Percentiles rank a stretch among this genome's conserved stretches.
Evolutionary conservation across 148 eudicot genomes (phyloP).

Genomic region (Arctostaphylos glauca): DNA sequence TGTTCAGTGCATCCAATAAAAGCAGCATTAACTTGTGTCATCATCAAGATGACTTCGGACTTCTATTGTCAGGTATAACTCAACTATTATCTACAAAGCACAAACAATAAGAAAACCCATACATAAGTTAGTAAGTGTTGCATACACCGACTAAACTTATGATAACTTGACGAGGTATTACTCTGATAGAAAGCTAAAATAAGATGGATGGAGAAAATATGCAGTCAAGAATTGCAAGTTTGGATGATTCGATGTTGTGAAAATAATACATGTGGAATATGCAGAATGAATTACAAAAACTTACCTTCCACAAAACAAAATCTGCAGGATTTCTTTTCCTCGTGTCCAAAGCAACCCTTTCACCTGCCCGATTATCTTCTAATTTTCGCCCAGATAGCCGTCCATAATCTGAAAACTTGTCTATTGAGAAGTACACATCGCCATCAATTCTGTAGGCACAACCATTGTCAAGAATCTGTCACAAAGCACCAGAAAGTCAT

Average conservation of each 20-base stretch:
- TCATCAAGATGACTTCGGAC: not conserved
- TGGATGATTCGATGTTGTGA: not conserved
- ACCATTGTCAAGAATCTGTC: constrained; percentile 81
- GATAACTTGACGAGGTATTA: too few relatives aligned
- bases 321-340: constrained; percentile 94
- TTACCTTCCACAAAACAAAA: constrained; percentile 96
- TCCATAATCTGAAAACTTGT: constrained; percentile 72
- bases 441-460: constrained; percentile 68
- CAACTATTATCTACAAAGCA: not conserved
- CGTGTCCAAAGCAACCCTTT: constrained; percentile 79
- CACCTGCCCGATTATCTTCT: constrained; percentile 97
- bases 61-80: not conserved
- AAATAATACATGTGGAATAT: not conserved
- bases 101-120: not conserved
- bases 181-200: not conserved
- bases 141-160: not conserved
- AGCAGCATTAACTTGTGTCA: not conserved
- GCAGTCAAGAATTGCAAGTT: not conserved
- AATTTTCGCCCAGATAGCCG: constrained; percentile 79
- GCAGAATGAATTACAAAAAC: constrained; percentile 1
- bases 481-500: constrained; percentile 9
- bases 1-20: not conserved
- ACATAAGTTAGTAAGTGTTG: not conserved
- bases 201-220: not conserved
- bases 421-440: constrained; percentile 90